These are phyloP conservation scores for Suhomyces chickasaworum DNA, from an alignment of 1,139 yeast species.

Conservation along the genomic window DNA sequence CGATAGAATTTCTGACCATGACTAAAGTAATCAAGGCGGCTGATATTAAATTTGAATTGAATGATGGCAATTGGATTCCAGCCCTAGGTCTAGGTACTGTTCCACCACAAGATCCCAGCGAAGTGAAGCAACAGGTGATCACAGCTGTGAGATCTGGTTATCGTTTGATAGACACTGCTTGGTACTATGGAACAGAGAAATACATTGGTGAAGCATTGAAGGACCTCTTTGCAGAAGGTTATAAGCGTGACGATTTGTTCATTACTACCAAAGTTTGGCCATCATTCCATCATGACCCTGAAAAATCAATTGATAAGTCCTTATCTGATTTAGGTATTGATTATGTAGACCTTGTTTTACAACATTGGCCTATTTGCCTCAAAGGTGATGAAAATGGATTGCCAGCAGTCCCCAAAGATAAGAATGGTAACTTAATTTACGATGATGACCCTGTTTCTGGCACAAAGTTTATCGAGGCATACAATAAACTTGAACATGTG, in stretches of 20 bases:
- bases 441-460: constrained; percentile 47
- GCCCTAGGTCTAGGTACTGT: constrained; percentile 46
- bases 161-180: constrained; percentile 46
- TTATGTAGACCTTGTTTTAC: constrained; percentile 59
- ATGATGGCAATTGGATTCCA: constrained; percentile 38
- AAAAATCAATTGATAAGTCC: constrained; percentile 39
- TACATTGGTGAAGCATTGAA: constrained; percentile 53
- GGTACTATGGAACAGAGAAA: constrained; percentile 54
- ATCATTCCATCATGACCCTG: constrained; percentile 39
- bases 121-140: constrained; percentile 39
- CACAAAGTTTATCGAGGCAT: constrained; percentile 46
- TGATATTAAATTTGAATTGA: constrained; percentile 29
- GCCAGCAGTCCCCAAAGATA: constrained; percentile 39
- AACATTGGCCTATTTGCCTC: constrained; percentile 61
- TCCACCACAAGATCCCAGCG: constrained; percentile 35
- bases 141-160: constrained; percentile 46
- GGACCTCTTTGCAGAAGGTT: constrained; percentile 49
- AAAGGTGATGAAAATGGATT: constrained; percentile 41
- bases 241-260: constrained; percentile 58
- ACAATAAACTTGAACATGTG: constrained; percentile 49
- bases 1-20: constrained; percentile 2
- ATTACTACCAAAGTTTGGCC: constrained; percentile 66
- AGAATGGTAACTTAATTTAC: constrained; percentile 42
- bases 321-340: constrained; percentile 48
- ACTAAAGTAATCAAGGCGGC: constrained; percentile 21